Evolutionary conservation across 1,284 basidiomycete species (phyloP), one percentile per base, ranked within the genome.

Genomic region (Anthracocystis walkeri): DNA sequence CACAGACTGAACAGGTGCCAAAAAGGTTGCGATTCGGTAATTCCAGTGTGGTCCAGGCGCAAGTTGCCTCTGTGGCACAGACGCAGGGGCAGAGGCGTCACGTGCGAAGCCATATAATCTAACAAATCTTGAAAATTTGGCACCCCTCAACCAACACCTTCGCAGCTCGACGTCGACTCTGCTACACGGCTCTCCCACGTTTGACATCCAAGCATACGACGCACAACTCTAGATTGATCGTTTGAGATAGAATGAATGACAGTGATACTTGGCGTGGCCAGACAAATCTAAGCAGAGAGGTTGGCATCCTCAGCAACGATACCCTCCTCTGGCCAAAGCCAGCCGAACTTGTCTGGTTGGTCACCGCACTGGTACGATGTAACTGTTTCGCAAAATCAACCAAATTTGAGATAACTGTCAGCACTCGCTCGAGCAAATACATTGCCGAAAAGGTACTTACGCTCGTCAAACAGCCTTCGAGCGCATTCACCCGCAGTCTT

Each of bases 301-400:
- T 69, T 62, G 55, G 74, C 75, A 61, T 80, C 78, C 51, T 77
- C 73, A 33, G 77, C 78, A 51, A 81, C 67, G 25, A 85, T 70
- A 10, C 85, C 85, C 58, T 85, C 79, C 31, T 53, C 52, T 8
- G 85, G 85, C 84, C 84, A 86, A 2, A 75, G 65, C 83, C 84
- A 86, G 16, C 73, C 78, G 52, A 80, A 79, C 57, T 73, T 66
- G 58, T 85, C 84, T 48, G 70, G 50, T 44, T 68, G 80, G 45
- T 77, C 77, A 27, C 78, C 78, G 64, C 78, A 79, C 50, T 79
- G 78, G 66, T 78, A 80, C 33, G 58, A 78, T 44, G 62, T 79
- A 51, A 61, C 35, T 38, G 35, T 38, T 38, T 38, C 35, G 35
- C 35, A 38, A 38, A 38, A 38, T 38, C 35, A 14, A 38, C 12